Evolutionary conservation across 2,329 filamentous ascomycete species (phyloP), one percentile per base, ranked within the genome.

Genomic region (Ceratocystis alfenasii): DNA sequence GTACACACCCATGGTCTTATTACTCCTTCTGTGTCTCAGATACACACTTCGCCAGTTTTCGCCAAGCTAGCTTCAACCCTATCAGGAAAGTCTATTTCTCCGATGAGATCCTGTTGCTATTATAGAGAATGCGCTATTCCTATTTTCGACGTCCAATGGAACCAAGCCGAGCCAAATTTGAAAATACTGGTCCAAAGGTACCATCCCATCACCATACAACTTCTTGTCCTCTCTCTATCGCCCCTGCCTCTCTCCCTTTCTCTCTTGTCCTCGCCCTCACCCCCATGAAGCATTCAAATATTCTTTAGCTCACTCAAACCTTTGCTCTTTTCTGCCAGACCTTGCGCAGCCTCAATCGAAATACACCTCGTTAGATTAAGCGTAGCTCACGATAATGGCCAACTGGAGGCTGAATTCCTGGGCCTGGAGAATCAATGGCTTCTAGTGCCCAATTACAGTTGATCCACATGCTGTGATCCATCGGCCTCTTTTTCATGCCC

Each of bases 11-110:
- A 36, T 59, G 55, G 3, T 36, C 55, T 33, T 59, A 36, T 59
- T 59, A 59, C 36, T 59, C 55, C 55, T 59, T n/a, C 55, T 59
- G 28, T 30, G 55, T 59, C 55, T 59, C 55, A 59, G 55, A 59
- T 59, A 6, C 25, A 36, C 55, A n/a, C 55, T 59, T 59, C 55
- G 55, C 55, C 55, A 33, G 55, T 59, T 59, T 59, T 59, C 55
- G 55, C 55, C 55, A 59, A 59, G 55, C 28, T 33, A 59, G 33
- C 55, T 33, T 36, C 55, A 59, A 36, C 55, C 55, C n/a, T 30
- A 33, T 59, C 15, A 59, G 55, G 55, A 28, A 59, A 59, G 28
- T 33, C 30, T 59, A 33, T 59, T 59, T 59, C 15, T 59, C 55
- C 55, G 55, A 59, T 20, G 55, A 20, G 5, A 59, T 53, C 48